Evolutionary conservation across 106 monocot species (phyloP).

Genomic region (Acorus gramineus): DNA sequence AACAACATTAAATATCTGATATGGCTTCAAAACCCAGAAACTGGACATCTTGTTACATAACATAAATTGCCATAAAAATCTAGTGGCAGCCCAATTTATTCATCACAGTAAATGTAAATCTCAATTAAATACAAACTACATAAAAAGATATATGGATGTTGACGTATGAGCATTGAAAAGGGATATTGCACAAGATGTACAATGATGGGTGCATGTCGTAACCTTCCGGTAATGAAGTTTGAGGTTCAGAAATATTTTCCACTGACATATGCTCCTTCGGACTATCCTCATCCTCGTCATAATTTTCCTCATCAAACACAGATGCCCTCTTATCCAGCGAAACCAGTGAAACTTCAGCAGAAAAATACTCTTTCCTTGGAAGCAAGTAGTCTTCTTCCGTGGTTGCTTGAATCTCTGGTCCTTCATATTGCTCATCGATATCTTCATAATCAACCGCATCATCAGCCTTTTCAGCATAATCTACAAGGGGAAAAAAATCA

Average conservation of each 20-base stretch:
- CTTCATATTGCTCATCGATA: slow-evolving; percentile 98
- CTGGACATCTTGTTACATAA: too few relatives aligned
- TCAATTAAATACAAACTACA: too few relatives aligned
- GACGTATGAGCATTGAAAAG: too few relatives aligned
- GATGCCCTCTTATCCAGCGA: slow-evolving; percentile 44
- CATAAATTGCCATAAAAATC: too few relatives aligned
- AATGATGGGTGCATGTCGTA: background rate
- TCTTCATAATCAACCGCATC: slow-evolving; percentile 98
- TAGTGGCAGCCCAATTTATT: too few relatives aligned
- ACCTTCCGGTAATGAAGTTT: slow-evolving; percentile 22
- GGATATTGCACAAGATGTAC: too few relatives aligned
- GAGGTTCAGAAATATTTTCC: slow-evolving; percentile 19
- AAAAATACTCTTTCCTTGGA: slow-evolving; percentile 57
- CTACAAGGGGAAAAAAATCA: slow-evolving; percentile 26
- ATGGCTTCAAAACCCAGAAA: too few relatives aligned
- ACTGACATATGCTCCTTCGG: slow-evolving; percentile 21
- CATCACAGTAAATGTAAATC: too few relatives aligned
- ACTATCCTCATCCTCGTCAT: slow-evolving; percentile 86
- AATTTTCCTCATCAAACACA: slow-evolving; percentile 93
- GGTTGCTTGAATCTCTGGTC: slow-evolving; percentile 64
- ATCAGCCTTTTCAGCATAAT: slow-evolving; percentile 95
- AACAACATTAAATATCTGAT: too few relatives aligned
- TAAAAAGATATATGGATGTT: too few relatives aligned
- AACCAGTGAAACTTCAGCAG: slow-evolving; percentile 34
- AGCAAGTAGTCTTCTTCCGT: slow-evolving; percentile 71